Percentiles rank a stretch among this genome's conserved stretches.
Conservation (phyloP, 768 basidiomycete genomes). For the Mycena indigotica region DNA sequence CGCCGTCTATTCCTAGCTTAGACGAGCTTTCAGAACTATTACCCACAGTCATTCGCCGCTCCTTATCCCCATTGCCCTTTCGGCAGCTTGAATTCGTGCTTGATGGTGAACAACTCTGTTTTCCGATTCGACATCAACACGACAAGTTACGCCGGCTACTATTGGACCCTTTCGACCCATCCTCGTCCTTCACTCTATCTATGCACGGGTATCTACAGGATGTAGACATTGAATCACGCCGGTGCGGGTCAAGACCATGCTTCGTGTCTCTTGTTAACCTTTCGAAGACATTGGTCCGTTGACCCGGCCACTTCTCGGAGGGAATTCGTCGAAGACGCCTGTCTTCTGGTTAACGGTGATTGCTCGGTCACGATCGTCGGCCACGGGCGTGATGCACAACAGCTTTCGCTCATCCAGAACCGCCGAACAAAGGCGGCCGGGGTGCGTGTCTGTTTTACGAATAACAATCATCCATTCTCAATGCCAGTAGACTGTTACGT, state of each 20-base stretch:
- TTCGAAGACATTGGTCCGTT: conserved; percentile 20
- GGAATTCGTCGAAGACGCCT: conserved; percentile 47
- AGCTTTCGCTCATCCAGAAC: conserved; percentile 30
- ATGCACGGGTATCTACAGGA: conserved; percentile 42
- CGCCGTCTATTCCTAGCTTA: neutral
- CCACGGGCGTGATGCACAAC: conserved; percentile 40
- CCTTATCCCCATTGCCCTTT: neutral
- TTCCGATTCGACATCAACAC: conserved; percentile 24
- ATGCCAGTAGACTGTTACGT: conserved; percentile 5
- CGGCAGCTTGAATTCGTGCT: conserved; percentile 3
- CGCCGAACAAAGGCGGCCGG: conserved; percentile 11
- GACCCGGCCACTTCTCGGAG: conserved; percentile 18
- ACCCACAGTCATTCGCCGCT: neutral
- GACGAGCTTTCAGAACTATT: neutral
- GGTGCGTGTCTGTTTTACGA: conserved; percentile 24
- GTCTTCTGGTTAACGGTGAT: conserved; percentile 32
- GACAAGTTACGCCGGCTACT: conserved; percentile 47
- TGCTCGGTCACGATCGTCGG: conserved; percentile 36
- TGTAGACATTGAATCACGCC: conserved; percentile 27
- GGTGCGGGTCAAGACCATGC: conserved; percentile 20
- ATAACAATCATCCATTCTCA: neutral
- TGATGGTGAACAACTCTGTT: conserved; percentile 20
- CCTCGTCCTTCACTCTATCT: conserved; percentile 34
- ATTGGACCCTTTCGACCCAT: conserved; percentile 9
- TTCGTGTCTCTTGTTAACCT: conserved; percentile 5